Conservation (phyloP, 345 rosid species). For the Aurinia saxatilis region DNA sequence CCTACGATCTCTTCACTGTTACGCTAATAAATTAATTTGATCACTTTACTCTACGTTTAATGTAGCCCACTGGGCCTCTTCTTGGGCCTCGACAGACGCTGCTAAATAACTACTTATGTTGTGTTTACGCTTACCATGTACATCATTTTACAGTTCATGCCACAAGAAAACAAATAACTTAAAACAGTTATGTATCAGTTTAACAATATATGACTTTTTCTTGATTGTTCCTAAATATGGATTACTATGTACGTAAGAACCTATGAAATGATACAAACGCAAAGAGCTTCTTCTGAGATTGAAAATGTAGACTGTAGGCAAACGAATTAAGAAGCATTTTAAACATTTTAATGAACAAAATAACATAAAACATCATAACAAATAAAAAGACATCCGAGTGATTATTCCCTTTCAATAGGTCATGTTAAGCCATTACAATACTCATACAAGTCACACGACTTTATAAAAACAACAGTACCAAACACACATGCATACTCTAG, state of each 20-base stretch:
- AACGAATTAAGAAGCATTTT: not conserved
- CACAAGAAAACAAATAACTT: no score
- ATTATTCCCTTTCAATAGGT: not conserved
- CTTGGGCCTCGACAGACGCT: not conserved
- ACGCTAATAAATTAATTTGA: not conserved
- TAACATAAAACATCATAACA: no score
- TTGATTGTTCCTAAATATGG: no score
- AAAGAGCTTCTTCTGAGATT: no score
- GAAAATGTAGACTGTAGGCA: no score
- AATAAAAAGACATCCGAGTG: not conserved
- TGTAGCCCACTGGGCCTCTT: not conserved
- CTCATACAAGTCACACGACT: not conserved
- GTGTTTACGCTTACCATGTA: no score
- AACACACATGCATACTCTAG: not conserved
- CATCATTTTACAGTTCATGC: no score
- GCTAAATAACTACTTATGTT: not conserved
- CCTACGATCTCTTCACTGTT: slow-evolving; percentile 22
- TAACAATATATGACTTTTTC: no score
- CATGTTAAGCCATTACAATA: not conserved
- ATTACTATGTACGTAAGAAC: no score
- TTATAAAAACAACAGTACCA: not conserved
- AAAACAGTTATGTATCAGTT: no score
- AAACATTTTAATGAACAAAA: no score
- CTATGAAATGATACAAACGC: no score
- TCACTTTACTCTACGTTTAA: not conserved